Evolutionary conservation across 2,329 filamentous ascomycete species (phyloP).

Genomic region (Fusarium falciforme): DNA sequence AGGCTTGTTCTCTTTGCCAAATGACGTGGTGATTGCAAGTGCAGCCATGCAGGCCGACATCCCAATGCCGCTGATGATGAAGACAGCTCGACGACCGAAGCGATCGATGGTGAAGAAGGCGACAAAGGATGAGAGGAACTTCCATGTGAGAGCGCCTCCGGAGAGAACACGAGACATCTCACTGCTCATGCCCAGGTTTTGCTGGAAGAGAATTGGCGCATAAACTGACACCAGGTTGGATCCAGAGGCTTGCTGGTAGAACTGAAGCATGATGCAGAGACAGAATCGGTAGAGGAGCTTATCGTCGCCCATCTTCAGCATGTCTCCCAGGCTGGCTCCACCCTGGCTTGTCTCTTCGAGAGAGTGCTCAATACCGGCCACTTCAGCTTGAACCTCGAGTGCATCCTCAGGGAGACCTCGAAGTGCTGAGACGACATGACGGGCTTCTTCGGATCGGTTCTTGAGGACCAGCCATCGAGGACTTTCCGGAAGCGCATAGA

Average conservation of each 20-base stretch:
- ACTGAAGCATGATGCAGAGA: slow-evolving; percentile 48
- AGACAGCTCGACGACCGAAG: slow-evolving; percentile 42
- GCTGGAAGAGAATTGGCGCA: slow-evolving; percentile 45
- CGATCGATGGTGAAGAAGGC: slow-evolving; percentile 46
- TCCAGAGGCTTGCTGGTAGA: slow-evolving; percentile 46
- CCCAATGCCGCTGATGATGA: slow-evolving; percentile 41
- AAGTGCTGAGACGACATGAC: slow-evolving; percentile 51
- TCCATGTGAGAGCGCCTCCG: slow-evolving; percentile 46
- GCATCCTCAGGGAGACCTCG: slow-evolving; percentile 52
- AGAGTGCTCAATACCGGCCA: slow-evolving; percentile 60
- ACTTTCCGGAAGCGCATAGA: slow-evolving; percentile 52
- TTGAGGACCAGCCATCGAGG: slow-evolving; percentile 52
- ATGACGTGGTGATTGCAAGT: slow-evolving; percentile 41
- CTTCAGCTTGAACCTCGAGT: slow-evolving; percentile 53
- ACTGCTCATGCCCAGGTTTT: slow-evolving; percentile 39
- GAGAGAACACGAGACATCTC: slow-evolving; percentile 41
- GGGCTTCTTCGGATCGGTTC: slow-evolving; percentile 47
- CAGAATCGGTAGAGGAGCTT: slow-evolving; percentile 60
- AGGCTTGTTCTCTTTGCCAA: slow-evolving; percentile 32
- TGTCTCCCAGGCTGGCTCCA: slow-evolving; percentile 53
- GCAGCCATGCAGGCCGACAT: slow-evolving; percentile 45
- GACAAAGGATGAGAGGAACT: slow-evolving; percentile 46
- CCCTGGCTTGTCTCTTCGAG: slow-evolving; percentile 55
- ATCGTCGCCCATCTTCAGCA: slow-evolving; percentile 62
- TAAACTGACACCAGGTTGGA: slow-evolving; percentile 46